Conservation (phyloP, 208 protist genomes). For the Trypanosomatidae sp. region DNA sequence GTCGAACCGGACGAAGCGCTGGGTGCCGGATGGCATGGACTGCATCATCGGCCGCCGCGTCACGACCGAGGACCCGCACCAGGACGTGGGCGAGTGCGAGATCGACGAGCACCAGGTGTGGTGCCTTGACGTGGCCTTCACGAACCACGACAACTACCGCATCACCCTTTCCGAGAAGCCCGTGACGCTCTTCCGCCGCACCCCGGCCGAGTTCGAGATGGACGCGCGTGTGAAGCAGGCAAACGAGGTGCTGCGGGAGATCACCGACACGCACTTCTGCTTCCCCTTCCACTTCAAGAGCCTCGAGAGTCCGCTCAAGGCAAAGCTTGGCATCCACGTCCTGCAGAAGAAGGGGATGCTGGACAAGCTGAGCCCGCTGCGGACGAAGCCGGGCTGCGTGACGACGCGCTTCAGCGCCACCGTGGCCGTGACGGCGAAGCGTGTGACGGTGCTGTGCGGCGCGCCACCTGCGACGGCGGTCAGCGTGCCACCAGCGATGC, state of each 20-base stretch:
- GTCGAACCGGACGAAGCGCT: conserved; percentile 97
- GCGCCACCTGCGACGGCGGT: too few relatives aligned
- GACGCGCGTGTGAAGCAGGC: conserved; percentile 67
- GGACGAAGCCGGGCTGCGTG: conserved; percentile 55
- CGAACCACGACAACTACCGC: conserved; percentile 55
- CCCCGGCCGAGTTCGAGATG: conserved; percentile 50
- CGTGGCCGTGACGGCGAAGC: conserved; percentile 68
- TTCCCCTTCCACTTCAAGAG: conserved; percentile 84
- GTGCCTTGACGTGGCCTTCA: conserved; percentile 90
- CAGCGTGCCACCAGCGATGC: conserved; percentile 33
- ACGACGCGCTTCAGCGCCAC: conserved; percentile 83
- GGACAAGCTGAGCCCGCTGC: conserved; percentile 58
- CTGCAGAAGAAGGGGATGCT: conserved; percentile 63
- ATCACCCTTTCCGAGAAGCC: conserved; percentile 41
- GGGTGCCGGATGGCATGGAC: conserved; percentile 97
- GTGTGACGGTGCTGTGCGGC: conserved; percentile 77
- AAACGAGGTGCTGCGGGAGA: conserved; percentile 54
- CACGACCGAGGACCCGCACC: conserved; percentile 63
- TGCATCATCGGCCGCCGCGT: conserved; percentile 93
- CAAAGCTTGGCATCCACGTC: conserved; percentile 67
- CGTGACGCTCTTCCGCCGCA: conserved; percentile 70
- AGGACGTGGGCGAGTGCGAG: conserved; percentile 91
- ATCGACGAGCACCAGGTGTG: conserved; percentile 79
- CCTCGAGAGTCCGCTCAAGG: conserved; percentile 57
- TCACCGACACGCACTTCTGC: conserved; percentile 67